phyloP scores from a whole-genome alignment of 805 yeast genomes.

The Nakazawaea ishiwadae region DNA sequence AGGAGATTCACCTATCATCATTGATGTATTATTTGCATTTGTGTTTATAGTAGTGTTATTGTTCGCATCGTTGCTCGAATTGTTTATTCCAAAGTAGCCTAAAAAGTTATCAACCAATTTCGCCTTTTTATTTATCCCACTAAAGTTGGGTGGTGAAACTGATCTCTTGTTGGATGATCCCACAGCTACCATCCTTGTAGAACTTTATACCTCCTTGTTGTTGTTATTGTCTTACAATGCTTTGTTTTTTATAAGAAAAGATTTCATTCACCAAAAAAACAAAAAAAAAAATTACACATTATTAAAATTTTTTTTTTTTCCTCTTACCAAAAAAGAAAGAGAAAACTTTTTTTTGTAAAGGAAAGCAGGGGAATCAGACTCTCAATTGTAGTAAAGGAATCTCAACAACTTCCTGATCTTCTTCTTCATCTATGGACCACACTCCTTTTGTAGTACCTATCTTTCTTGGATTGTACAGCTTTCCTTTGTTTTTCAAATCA shows the following conservation, averaged over 20 bases:
- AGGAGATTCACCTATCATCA: not conserved
- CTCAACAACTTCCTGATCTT: too few species aligned
- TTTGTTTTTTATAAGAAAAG: not conserved
- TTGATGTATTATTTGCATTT: not conserved
- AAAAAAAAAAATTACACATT: too few species aligned
- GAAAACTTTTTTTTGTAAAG: too few species aligned
- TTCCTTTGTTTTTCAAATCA: constrained; percentile 26
- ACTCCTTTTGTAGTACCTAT: constrained; percentile 18
- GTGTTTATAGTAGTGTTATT: not conserved
- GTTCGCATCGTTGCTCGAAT: not conserved
- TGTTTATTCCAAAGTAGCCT: not conserved
- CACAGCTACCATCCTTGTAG: not conserved
- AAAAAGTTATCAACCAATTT: not conserved
- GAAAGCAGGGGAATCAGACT: too few species aligned
- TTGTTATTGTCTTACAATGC: not conserved
- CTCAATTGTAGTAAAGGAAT: too few species aligned
- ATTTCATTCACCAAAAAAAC: too few species aligned
- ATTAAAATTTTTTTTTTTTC: too few species aligned
- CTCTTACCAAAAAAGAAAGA: too few species aligned
- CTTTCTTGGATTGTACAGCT: constrained; percentile 41
- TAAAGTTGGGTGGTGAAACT: not conserved
- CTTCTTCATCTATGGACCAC: not conserved
- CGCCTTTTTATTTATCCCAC: not conserved
- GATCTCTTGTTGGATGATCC: not conserved
- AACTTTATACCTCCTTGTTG: not conserved